Base-by-base conservation (phyloP, 129 eudicot genomes). In the Centella asiatica region DNA sequence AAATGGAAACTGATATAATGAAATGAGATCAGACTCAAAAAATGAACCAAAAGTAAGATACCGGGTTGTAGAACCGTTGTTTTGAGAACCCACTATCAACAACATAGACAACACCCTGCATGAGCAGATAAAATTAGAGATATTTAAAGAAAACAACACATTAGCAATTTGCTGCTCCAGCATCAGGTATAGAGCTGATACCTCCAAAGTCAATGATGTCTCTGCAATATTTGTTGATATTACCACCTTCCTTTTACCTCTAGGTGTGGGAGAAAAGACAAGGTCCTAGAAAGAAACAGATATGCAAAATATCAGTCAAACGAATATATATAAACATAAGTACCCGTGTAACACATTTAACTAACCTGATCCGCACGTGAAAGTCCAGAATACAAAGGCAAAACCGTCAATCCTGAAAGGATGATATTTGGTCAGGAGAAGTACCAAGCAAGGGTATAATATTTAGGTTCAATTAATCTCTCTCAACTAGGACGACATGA, bases 221-320 rank as follows among this genome's bases (percentile, higher is more conserved):
- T 93, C 99, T 2, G 99, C 99, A 72, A 93, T 87, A 75, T 93
- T 93, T 69, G 99, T 93, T 72, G 99, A 93, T 56, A 93, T 74
- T 60, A 93, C 82, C 64, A 88, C 99, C 72, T 93, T 93, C 72
- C 99, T 78, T 76, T 93, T 87, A 60, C 96, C 99, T 72, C 89
- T 84, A 54, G 96, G 96, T 33, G 89, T 85, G 37, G 96, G 96
- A 63, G 99, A 77, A 74, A 93, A 93, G 31, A 93, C 65, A 78
- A 93, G 79, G 76, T 93, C 99, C 99, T 93, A 59, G 64, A 68
- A 29, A 70, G n/a, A 59, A 36, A 26, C 36, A 45, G 65, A 33
- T 23, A 29, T 0, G 45, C 25, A 53, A 47, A 20, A 20, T 58
- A 50, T 55, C 56, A 51, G 40, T 48, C 45, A 60, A 50, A 6